These are phyloP conservation scores for Lentinula detonsa DNA, from an alignment of 768 basidiomycete species.

Conservation along the genomic window DNA sequence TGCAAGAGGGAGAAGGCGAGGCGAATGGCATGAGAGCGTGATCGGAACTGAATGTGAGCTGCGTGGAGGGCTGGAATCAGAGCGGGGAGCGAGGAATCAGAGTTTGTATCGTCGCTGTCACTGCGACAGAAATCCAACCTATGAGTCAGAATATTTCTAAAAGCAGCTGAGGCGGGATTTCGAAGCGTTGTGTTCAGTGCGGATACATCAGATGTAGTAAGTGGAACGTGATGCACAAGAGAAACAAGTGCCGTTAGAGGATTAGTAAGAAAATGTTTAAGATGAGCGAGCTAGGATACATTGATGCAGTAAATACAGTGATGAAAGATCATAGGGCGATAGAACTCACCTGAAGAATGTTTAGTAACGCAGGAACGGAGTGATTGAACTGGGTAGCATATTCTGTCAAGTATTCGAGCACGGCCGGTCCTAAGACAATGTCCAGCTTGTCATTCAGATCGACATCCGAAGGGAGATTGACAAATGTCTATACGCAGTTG, in stretches of 20 bases:
- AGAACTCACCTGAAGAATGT: conserved; percentile 53
- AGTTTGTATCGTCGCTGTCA: neutral
- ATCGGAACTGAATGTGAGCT: conserved; percentile 30
- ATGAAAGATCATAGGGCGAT: neutral
- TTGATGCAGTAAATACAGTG: neutral
- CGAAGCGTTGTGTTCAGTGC: conserved; percentile 11
- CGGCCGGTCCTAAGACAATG: conserved; percentile 53
- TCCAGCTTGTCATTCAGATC: conserved; percentile 46
- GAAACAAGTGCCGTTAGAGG: conserved; percentile 42
- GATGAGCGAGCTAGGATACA: conserved; percentile 44
- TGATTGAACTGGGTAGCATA: conserved; percentile 49
- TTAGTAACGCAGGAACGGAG: conserved; percentile 51
- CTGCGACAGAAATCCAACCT: conserved; percentile 18
- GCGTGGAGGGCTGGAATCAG: conserved; percentile 28
- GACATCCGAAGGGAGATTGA: conserved; percentile 26
- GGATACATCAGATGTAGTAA: neutral
- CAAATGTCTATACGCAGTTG: conserved; percentile 47
- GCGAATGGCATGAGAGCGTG: conserved; percentile 27
- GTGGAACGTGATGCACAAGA: conserved; percentile 13
- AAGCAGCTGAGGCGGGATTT: conserved; percentile 14
- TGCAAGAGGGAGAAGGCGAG: conserved; percentile 44
- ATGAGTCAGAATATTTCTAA: conserved; percentile 30
- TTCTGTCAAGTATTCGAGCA: conserved; percentile 51
- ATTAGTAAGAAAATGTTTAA: conserved; percentile 65
- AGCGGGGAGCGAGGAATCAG: conserved; percentile 15